Base-by-base conservation (phyloP, 768 basidiomycete genomes). In the Auriculariales sp. region DNA sequence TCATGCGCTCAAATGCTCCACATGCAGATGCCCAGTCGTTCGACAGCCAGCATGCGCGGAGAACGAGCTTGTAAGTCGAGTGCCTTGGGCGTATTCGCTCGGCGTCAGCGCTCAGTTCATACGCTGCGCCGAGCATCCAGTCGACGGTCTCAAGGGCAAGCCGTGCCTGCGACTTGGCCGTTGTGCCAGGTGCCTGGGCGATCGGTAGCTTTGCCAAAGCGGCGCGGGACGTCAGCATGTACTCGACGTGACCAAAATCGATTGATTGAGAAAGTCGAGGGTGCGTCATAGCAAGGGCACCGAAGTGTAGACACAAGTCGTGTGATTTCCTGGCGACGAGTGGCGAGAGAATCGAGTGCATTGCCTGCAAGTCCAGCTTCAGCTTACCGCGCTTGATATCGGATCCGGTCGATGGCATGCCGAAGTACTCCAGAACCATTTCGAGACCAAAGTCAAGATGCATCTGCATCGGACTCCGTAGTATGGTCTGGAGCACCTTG, bases 1-100 rank as follows among this genome's bases (percentile, higher is more conserved):
- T 81, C 78, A 88, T 81, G 55, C 84, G 65, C 53, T 83, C 76
- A 60, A 86, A 81, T 15, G 73, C 64, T 46, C 71, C 70, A 45
- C 67, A 59, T 1, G 80, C 75, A 17, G 68, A 68, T 24, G 59
- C 65, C 83, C 82, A 88, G 62, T 87, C 81, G 12, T 60, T 67
- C 30, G 69, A 67, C 50, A 73, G 71, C 74, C 78, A 75, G 61
- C 85, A 88, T 2, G 74, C 71, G 53, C 68, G 62, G 57, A 87
- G 68, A 47, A 78, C 79, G 25, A 81, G 68, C 53, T 75, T 73
- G 62, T 74, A 86, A 7, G 81, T 77, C 19, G 66, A 61, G 25
- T 68, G 49, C n/a, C 66, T 64, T 10, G 75, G 73, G 28, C 68
- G 58, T 47, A 82, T 66, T 19, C 7, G 22, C 39, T 24, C 27